Evolutionary conservation across 2,329 filamentous ascomycete species (phyloP), one percentile per base, ranked within the genome.

Genomic region (Teratosphaeriaceae sp.): DNA sequence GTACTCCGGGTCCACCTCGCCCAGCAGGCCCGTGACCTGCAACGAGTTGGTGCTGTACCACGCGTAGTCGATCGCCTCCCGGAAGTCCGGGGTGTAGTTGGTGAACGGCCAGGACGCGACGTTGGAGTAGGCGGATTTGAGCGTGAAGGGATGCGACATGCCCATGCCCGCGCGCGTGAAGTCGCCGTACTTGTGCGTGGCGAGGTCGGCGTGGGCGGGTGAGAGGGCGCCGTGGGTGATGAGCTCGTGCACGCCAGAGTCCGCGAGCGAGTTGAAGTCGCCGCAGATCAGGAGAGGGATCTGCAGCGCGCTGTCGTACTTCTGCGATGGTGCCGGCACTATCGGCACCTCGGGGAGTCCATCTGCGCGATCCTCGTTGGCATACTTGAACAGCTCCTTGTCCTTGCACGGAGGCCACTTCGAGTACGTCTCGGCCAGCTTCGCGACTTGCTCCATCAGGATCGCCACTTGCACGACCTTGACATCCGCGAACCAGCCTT

Each of bases 401-500:
- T 58, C 55, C 51, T 83, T 88, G 56, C 85, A 81, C 1, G 89
- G 67, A 4, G 88, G 84, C 73, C 78, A 82, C 48, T 86, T 82
- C 13, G 85, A 79, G 64, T 90, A 98, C 56, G 82, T 84, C 53
- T 95, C 88, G 0, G 89, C 85, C 40, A 90, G 73, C 64, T 88
- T 92, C 7, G 83, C 85, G 35, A 98, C 78, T 42, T 89, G 81
- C 59, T 97, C 90, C 84, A 98, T 88, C 52, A 98, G 65, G 51
- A 98, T 94, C 46, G 89, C 92, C 0, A 88, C 92, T 68, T 98
- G 92, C 19, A 98, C 88, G 33, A 95, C 75, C 71, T 98, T 98
- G 66, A 98, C 92, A 59, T 98, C 92, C 47, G 86, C 85, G 58
- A 86, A 83, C 3, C 78, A 82, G 2, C 88, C 87, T 57, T 98